phyloP scores from a whole-genome alignment of 208 protist genomes.

The Trypanosoma platydactyli region DNA sequence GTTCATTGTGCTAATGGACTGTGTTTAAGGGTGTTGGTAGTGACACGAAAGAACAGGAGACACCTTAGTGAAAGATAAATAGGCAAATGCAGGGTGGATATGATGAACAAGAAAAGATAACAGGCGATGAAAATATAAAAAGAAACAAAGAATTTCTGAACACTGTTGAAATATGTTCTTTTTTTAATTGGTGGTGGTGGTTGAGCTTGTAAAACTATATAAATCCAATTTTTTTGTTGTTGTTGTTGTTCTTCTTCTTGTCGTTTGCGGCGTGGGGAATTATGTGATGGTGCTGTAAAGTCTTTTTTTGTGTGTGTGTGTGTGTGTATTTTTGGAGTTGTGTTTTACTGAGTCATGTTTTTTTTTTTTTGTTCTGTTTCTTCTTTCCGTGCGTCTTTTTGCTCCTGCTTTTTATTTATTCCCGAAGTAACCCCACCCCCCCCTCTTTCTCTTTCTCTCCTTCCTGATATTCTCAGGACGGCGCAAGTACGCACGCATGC shows the following conservation, averaged over 20 bases:
- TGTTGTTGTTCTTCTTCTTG: no score
- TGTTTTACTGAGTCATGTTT: background rate
- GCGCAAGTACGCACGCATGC: no score
- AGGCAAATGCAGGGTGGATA: background rate
- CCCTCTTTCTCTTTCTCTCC: background rate
- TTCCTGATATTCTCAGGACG: no score
- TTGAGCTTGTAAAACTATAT: no score
- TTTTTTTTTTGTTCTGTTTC: background rate
- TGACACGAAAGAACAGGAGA: no score
- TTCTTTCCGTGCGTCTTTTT: constrained; percentile 16
- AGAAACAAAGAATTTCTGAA: background rate
- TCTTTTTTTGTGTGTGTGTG: no score
- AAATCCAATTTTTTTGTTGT: no score
- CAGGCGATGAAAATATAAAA: background rate
- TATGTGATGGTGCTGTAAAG: no score
- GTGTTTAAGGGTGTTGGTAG: no score
- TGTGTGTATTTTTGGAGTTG: background rate
- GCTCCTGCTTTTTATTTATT: constrained; percentile 19
- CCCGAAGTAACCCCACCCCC: constrained; percentile 5
- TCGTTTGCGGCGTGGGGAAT: no score
- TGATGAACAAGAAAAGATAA: background rate
- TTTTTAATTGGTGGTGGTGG: no score
- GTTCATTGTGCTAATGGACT: no score
- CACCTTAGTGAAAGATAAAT: constrained; percentile 2
- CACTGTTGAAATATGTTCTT: background rate